These are phyloP conservation scores for Aspergillus nidulans DNA, from an alignment of 495 filamentous ascomycete species.

Conservation along the genomic window DNA sequence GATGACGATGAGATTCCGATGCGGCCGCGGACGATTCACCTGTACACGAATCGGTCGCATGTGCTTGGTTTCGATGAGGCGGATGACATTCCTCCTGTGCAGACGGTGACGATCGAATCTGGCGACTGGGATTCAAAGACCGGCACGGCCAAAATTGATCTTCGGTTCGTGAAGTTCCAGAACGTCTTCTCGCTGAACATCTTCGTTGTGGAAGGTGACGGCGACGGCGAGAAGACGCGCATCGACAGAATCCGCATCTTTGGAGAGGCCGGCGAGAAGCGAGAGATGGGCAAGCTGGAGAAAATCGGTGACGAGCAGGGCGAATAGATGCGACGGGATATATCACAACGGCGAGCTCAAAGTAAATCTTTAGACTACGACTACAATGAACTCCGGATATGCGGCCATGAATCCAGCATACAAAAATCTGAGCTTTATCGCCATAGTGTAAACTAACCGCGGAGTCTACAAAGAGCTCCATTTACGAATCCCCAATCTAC, in stretches of 20 bases:
- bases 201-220: constrained; percentile 87
- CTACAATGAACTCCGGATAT: not conserved
- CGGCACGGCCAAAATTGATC: constrained; percentile 73
- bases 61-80: constrained; percentile 95
- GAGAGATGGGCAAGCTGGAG: constrained; percentile 89
- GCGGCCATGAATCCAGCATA: not conserved
- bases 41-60: constrained; percentile 82
- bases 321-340: constrained; percentile 37
- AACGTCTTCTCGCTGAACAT: constrained; percentile 79
- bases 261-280: constrained; percentile 89
- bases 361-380: not conserved
- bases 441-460: too few species aligned
- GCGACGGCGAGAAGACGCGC: constrained; percentile 77
- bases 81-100: constrained; percentile 74
- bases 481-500: not conserved
- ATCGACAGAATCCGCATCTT: constrained; percentile 81
- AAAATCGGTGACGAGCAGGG: constrained; percentile 81
- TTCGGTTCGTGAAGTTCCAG: constrained; percentile 97
- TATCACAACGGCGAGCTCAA: not conserved
- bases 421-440: not conserved
- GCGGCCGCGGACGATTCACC: constrained; percentile 76
- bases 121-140: constrained; percentile 82
- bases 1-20: constrained; percentile 69
- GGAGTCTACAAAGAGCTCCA: too few species aligned
- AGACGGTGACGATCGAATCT: constrained; percentile 65